phyloP scores from a whole-genome alignment of 305 asterid genomes.

The Fraxinus sp. region DNA sequence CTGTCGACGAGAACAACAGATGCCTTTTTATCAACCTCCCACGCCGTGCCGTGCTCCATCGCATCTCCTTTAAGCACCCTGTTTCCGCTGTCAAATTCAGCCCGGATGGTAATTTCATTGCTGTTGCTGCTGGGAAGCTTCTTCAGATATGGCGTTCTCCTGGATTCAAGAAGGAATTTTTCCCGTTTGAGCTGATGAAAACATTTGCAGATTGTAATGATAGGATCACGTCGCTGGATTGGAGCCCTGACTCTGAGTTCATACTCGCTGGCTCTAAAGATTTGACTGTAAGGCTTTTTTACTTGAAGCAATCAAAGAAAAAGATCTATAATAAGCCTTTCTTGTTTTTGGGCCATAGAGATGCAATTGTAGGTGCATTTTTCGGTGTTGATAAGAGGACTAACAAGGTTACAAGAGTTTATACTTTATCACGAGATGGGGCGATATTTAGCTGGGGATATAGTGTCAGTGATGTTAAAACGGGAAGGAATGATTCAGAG shows the following conservation, averaged over 20 bases:
- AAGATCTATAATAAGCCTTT: conserved; percentile 49
- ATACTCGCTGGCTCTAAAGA: conserved; percentile 83
- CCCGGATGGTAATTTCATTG: conserved; percentile 72
- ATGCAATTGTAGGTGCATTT: conserved; percentile 70
- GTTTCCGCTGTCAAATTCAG: conserved; percentile 71
- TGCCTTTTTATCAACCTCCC: conserved; percentile 74
- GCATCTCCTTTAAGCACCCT: conserved; percentile 64
- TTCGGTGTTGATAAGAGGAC: conserved; percentile 75
- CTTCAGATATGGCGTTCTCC: conserved; percentile 95
- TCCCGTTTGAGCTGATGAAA: conserved; percentile 76
- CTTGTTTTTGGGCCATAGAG: conserved; percentile 80
- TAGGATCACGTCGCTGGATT: conserved; percentile 60
- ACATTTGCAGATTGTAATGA: conserved; percentile 83
- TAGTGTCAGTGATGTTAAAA: conserved; percentile 33
- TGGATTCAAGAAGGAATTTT: conserved; percentile 81
- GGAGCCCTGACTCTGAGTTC: conserved; percentile 80
- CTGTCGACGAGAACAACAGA: conserved; percentile 88
- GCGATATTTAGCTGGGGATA: conserved; percentile 75
- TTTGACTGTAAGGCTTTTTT: conserved; percentile 72
- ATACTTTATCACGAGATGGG: conserved; percentile 85
- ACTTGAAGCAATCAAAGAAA: conserved; percentile 40
- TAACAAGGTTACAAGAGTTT: conserved; percentile 46
- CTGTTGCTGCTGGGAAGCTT: conserved; percentile 82
- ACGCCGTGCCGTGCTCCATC: conserved; percentile 76
- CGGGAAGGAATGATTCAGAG: conserved; percentile 45